These are phyloP conservation scores for Lentinus polychrous DNA, from an alignment of 1,284 basidiomycete genomes.

Conservation along the genomic window DNA sequence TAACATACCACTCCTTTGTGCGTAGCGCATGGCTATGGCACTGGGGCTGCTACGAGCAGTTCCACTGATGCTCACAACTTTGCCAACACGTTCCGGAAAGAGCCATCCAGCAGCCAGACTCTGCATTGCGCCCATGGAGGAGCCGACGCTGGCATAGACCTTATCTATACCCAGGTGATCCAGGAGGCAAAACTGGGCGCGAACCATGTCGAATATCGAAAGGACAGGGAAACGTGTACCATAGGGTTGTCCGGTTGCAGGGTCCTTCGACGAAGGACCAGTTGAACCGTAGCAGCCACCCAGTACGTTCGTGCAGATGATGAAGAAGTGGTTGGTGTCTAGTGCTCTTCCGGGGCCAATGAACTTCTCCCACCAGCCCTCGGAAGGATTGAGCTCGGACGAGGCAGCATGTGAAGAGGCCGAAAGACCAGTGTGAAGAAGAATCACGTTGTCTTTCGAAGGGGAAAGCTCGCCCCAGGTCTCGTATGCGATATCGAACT, in stretches of 20 bases:
- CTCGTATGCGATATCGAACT: constrained; percentile 92
- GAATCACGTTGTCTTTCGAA: constrained; percentile 80
- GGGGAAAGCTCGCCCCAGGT: constrained; percentile 91
- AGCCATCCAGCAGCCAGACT: constrained; percentile 94
- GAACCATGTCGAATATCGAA: constrained; percentile 95
- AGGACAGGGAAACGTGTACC: constrained; percentile 90
- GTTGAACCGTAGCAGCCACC: constrained; percentile 98
- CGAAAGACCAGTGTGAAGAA: constrained; percentile 95
- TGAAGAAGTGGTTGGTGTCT: constrained; percentile 89
- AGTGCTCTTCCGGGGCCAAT: constrained; percentile 92
- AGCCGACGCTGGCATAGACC: constrained; percentile 90
- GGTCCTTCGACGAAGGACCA: constrained; percentile 80
- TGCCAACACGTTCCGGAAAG: constrained; percentile 82
- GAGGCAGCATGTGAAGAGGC: constrained; percentile 95
- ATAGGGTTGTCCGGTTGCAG: constrained; percentile 64
- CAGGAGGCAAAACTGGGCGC: constrained; percentile 84
- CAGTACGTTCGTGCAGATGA: constrained; percentile 96
- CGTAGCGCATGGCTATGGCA: constrained; percentile 93
- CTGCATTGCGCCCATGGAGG: constrained; percentile 98
- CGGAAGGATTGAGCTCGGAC: constrained; percentile 68
- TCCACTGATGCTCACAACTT: constrained; percentile 90
- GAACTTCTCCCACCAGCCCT: constrained; percentile 99
- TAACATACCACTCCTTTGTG: constrained; percentile 83
- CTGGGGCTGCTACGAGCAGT: constrained; percentile 88
- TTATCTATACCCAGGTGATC: constrained; percentile 82